These are phyloP conservation scores for Amylostereum areolatum DNA, from an alignment of 1,284 basidiomycete genomes.

Conservation along the genomic window DNA sequence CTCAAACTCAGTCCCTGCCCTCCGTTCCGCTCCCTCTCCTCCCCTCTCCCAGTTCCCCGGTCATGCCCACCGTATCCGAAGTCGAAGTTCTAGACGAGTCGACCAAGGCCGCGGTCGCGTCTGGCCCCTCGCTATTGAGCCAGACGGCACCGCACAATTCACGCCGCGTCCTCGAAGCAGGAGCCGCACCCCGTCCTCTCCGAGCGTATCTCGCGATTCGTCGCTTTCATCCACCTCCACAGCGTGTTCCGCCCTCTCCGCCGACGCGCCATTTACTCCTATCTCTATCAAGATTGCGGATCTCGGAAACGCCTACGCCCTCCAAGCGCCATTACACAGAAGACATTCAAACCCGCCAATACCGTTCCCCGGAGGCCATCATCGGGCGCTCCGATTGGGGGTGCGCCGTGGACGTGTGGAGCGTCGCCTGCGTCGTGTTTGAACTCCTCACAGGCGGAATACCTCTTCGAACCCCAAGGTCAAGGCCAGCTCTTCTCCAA, in stretches of 20 bases:
- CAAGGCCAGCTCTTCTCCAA: slow-evolving; percentile 82
- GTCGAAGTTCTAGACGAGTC: not conserved
- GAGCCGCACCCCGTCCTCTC: too few relatives aligned
- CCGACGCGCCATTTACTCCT: slow-evolving; percentile 21
- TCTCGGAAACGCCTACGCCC: slow-evolving; percentile 81
- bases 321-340: slow-evolving; percentile 84
- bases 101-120: slow-evolving; percentile 4
- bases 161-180: slow-evolving; percentile 19
- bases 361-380: slow-evolving; percentile 88
- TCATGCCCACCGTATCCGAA: not conserved
- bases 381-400: slow-evolving; percentile 86
- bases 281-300: slow-evolving; percentile 92
- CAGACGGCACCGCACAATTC: slow-evolving; percentile 49
- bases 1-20: slow-evolving; percentile 11
- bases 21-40: not conserved
- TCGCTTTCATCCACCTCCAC: slow-evolving; percentile 16
- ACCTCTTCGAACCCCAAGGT: slow-evolving; percentile 83
- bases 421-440: slow-evolving; percentile 81
- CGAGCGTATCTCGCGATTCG: slow-evolving; percentile 26
- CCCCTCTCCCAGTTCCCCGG: not conserved
- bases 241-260: slow-evolving; percentile 13
- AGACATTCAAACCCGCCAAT: slow-evolving; percentile 92
- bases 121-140: slow-evolving; percentile 56
- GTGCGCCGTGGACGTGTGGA: slow-evolving; percentile 83
- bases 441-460: slow-evolving; percentile 85